These are phyloP conservation scores for Aspergillus persii DNA, from an alignment of 2,329 filamentous ascomycete species.

Conservation along the genomic window DNA sequence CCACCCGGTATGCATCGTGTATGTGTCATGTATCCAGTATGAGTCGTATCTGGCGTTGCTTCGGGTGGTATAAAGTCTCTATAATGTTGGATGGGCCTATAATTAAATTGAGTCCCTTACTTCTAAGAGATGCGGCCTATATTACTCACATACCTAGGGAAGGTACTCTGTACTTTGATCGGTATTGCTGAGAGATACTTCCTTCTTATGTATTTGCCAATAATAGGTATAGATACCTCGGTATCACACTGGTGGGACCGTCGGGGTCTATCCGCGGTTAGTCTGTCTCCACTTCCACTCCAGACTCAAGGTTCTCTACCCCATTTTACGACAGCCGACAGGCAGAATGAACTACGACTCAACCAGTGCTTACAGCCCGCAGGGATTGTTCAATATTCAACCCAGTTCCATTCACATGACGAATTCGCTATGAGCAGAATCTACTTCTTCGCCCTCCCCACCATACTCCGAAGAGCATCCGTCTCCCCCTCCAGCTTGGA, in stretches of 20 bases:
- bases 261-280: not conserved
- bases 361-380: not conserved
- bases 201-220: no score
- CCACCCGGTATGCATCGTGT: not conserved
- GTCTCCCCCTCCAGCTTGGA: constrained; percentile 15
- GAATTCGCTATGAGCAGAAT: not conserved
- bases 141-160: no score
- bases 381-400: not conserved
- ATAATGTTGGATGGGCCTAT: no score
- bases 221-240: not conserved
- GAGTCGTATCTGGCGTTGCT: not conserved
- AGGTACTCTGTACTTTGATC: no score
- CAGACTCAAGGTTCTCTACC: no score
- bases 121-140: no score
- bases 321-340: no score
- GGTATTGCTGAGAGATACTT: no score
- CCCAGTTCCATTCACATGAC: not conserved
- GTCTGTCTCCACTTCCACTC: not conserved
- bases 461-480: constrained; percentile 5
- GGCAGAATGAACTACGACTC: not conserved
- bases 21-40: constrained; percentile 3
- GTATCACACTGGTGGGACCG: not conserved
- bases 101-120: no score
- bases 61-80: no score
- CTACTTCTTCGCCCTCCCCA: constrained; percentile 6